Evolutionary conservation across 225 moss, liverwort and hornwort genomes (phyloP), one percentile per base, ranked within the genome.

Genomic region (Sphagnum contortum): DNA sequence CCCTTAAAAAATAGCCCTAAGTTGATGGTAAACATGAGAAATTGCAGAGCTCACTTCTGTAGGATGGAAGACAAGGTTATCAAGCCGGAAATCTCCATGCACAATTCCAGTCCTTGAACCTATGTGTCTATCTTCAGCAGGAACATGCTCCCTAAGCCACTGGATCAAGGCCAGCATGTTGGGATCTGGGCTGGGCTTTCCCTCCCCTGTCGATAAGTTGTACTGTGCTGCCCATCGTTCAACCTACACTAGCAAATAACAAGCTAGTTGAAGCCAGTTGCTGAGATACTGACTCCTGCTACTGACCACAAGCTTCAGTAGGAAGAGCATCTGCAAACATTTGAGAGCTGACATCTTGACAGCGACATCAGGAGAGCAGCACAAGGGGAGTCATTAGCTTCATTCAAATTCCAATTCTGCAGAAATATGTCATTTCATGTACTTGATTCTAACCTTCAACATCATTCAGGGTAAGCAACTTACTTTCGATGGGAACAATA

Each of bases 201-300:
- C 93, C 75, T 83, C 75, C 56, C 87, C 91, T 55, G 93, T 93
- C 45, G 93, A 80, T 61, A 87, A 71, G 66, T 79, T 65, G 61
- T 98, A 98, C 77, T 98, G 98, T 49, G 90, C 85, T 54, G 89
- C 76, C 98, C 98, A 98, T 65, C 89, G 87, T 76, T 87, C 84
- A 49, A 98, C 74, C 96, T 98, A 76, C 47, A 62, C 67, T 66
- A 67, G 85, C 5, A 45, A 63, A 11, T 10, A 57, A 12, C 10
- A 57, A 44, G 8, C 14, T 51, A 5, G 11, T 4, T 47, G 48
- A 7, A 64, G 12, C 29, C 48, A 68, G 48, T 48, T 4, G 12
- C 29, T 1, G 45, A 50, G 68, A 63, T 57, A 62, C 13, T 51
- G 46, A 44, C 57, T 11, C 50, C 11, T 0, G 29, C 29, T 29